A percentile compares a stretch with the other conserved stretches of the same genome.
Conservation (phyloP, 2,329 filamentous ascomycete genomes). For the Talaromyces sp. region DNA sequence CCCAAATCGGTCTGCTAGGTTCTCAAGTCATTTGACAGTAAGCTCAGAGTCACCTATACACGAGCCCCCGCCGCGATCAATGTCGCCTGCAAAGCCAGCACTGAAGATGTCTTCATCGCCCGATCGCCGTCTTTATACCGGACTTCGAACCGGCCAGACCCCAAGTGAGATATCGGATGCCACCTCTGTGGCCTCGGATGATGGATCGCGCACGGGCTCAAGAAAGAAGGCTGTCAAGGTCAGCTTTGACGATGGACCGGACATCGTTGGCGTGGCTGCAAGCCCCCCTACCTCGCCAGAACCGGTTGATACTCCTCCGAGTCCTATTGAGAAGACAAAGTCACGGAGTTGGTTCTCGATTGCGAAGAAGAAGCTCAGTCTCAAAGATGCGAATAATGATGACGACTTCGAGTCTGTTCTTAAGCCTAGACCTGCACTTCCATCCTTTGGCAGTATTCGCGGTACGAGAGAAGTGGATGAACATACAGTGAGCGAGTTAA, state of each 20-base stretch:
- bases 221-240: slow-evolving; percentile 54
- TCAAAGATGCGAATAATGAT: slow-evolving; percentile 28
- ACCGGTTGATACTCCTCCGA: slow-evolving; percentile 25
- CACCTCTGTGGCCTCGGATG: slow-evolving; percentile 45
- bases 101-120: slow-evolving; percentile 51
- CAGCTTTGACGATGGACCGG: slow-evolving; percentile 63
- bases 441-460: slow-evolving; percentile 60
- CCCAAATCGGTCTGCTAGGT: slow-evolving; percentile 53
- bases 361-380: slow-evolving; percentile 26
- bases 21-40: slow-evolving; percentile 50
- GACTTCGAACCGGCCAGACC: slow-evolving; percentile 25
- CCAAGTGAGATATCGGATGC: slow-evolving; percentile 54
- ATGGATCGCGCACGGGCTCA: slow-evolving; percentile 33
- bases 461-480: slow-evolving; percentile 28
- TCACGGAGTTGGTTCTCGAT: slow-evolving; percentile 33
- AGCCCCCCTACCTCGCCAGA: slow-evolving; percentile 39
- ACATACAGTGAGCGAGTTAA: slow-evolving; percentile 14
- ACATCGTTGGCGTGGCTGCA: slow-evolving; percentile 42
- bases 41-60: slow-evolving; percentile 47
- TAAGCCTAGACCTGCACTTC: slow-evolving; percentile 55
- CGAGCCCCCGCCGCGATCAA: slow-evolving; percentile 54
- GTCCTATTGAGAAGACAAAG: slow-evolving; percentile 29
- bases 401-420: slow-evolving; percentile 53
- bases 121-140: slow-evolving; percentile 22
- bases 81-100: slow-evolving; percentile 59